These are phyloP conservation scores for Cryomyces minteri DNA, from an alignment of 495 filamentous ascomycete species.

Conservation along the genomic window DNA sequence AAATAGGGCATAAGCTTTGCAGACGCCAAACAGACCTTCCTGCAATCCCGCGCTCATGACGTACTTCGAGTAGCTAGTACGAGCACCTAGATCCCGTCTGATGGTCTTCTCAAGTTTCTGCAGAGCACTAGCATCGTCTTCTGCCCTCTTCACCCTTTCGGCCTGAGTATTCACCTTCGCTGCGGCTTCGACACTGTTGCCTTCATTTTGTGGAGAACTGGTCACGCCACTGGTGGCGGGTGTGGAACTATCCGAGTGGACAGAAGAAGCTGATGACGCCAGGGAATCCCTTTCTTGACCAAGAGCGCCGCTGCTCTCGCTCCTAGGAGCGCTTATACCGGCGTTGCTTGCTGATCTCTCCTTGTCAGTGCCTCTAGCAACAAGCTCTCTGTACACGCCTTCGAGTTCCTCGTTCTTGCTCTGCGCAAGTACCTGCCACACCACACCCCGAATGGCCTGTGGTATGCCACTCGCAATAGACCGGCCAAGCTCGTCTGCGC, in stretches of 20 bases:
- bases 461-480: conserved; percentile 91
- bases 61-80: conserved; percentile 93
- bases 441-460: conserved; percentile 81
- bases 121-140: conserved; percentile 49
- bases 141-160: conserved; percentile 54
- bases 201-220: conserved; percentile 33
- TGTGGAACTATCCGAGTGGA: conserved; percentile 62
- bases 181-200: conserved; percentile 43
- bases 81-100: conserved; percentile 69
- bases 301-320: conserved; percentile 24
- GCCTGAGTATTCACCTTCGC: conserved; percentile 43
- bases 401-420: conserved; percentile 86
- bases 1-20: conserved; percentile 93
- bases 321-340: conserved; percentile 6
- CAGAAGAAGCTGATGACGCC: conserved; percentile 59
- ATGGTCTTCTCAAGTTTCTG: conserved; percentile 85
- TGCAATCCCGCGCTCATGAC: conserved; percentile 75
- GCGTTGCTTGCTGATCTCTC: conserved; percentile 28
- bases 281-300: conserved; percentile 43
- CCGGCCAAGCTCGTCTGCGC: conserved; percentile 68
- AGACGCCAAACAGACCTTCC: conserved; percentile 84
- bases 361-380: conserved; percentile 64
- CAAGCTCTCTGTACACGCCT: conserved; percentile 66
- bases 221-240: conserved; percentile 41
- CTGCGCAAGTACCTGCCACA: conserved; percentile 93